Base-by-base conservation (phyloP, 2,329 filamentous ascomycete genomes). In the Ophiostoma angusticollis region DNA sequence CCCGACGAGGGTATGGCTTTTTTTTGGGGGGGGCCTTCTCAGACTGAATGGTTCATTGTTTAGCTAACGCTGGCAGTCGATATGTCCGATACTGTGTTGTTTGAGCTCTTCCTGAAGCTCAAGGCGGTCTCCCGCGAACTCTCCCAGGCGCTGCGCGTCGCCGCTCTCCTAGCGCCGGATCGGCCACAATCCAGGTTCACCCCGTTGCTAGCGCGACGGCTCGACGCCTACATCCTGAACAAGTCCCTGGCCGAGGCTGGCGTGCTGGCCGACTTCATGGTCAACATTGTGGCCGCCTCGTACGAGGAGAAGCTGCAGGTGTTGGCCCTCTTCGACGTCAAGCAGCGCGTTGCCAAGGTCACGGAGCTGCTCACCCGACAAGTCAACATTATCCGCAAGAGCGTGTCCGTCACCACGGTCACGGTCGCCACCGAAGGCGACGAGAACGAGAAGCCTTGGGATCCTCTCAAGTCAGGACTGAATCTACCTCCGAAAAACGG, bases 261-360 rank as follows among this genome's bases (percentile, higher is more conserved):
- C 2, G 65, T 77, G 8, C 68, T 98, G 9, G 89, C 91, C 6
- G 91, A 98, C 57, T 96, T 96, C 56, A 95, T 98, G 85, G 80
- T 85, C 28, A 93, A 94, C 54, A 73, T 96, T 18, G 74, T 93
- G 3, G 85, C 94, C 46, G 79, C 82, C 36, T 81, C 77, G 9
- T 82, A 93, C 47, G 85, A 94, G 57, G 91, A 98, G 55, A 95
- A 93, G 58, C 68, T 98, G 39, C 76, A 83, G 40, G 74, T 98
- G 13, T 66, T 98, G 25, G 75, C 84, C n/a, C 78, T 86, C 1
- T 61, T 93, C 5, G 78, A 87, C 50, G 67, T 91, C 33, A 82
- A 83, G 49, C 74, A 81, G 33, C 72, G 91, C 27, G 68, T 96
- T 39, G 75, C 81, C 46, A 80, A 79, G 50, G 85, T 93, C 13